phyloP scores from a whole-genome alignment of 768 basidiomycete species.

The Xerocomus brunneocitrinus region DNA sequence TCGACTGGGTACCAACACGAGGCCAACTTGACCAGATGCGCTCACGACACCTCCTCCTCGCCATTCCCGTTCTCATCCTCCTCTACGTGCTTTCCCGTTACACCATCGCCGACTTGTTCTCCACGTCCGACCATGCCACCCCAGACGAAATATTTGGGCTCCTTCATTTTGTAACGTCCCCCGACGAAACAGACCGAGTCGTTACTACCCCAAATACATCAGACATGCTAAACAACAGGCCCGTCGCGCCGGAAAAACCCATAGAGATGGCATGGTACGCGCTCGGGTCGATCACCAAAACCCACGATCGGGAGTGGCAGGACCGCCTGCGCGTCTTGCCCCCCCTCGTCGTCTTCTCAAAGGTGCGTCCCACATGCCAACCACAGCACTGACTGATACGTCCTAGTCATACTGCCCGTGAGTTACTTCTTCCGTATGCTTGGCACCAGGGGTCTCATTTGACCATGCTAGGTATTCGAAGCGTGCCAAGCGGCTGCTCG shows the following conservation, averaged over 20 bases:
- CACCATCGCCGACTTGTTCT: conserved; percentile 29
- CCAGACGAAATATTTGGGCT: conserved; percentile 65
- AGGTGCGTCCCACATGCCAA: conserved; percentile 41
- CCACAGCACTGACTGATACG: no score
- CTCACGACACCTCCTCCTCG: conserved; percentile 36
- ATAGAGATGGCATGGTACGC: conserved; percentile 55
- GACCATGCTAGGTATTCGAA: conserved; percentile 22
- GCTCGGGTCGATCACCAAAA: conserved; percentile 29
- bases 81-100: conserved; percentile 35
- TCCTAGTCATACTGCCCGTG: conserved; percentile 71
- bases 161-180: conserved; percentile 57
- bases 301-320: conserved; percentile 10
- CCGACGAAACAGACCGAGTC: conserved; percentile 20
- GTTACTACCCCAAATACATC: conserved; percentile 20
- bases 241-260: conserved; percentile 43
- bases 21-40: not conserved
- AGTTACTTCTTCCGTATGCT: conserved; percentile 22
- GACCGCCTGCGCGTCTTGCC: conserved; percentile 40
- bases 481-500: conserved; percentile 45
- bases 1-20: no score
- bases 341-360: conserved; percentile 79
- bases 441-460: not conserved
- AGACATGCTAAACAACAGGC: conserved; percentile 1
- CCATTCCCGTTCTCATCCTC: conserved; percentile 36
- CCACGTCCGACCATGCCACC: conserved; percentile 36